Evolutionary conservation across 495 filamentous ascomycete species (phyloP).

Genomic region (Talaromyces liani): DNA sequence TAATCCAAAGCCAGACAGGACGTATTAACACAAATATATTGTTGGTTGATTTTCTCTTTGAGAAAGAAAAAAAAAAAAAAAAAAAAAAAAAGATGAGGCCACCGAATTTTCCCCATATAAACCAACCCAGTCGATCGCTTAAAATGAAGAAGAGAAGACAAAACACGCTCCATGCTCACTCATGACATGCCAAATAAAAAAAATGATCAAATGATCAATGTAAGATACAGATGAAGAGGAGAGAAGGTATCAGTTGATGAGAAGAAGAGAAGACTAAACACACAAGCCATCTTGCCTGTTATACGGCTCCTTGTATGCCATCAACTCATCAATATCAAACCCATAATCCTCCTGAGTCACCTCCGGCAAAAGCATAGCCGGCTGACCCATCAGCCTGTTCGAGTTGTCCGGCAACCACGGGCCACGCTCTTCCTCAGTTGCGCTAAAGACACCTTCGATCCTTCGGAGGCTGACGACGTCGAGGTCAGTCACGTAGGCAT

Average conservation of each 20-base stretch:
- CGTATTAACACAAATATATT: background rate
- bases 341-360: slow-evolving; percentile 29
- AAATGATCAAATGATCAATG: slow-evolving; percentile 5
- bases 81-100: background rate
- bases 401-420: slow-evolving; percentile 52
- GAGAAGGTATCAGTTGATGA: background rate
- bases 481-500: slow-evolving; percentile 81
- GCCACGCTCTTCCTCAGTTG: slow-evolving; percentile 78
- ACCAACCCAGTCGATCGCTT: background rate
- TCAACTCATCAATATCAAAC: slow-evolving; percentile 33
- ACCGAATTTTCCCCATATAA: background rate
- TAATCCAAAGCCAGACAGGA: background rate
- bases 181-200: slow-evolving; percentile 4
- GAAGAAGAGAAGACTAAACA: background rate
- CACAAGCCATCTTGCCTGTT: background rate
- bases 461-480: slow-evolving; percentile 86
- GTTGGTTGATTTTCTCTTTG: background rate
- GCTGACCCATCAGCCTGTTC: slow-evolving; percentile 32
- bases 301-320: slow-evolving; percentile 20
- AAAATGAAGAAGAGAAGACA: background rate
- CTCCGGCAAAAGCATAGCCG: slow-evolving; percentile 28
- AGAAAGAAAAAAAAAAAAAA: background rate
- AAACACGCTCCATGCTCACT: slow-evolving; percentile 12
- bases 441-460: slow-evolving; percentile 68
- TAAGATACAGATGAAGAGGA: slow-evolving; percentile 1